Conservation (phyloP, 495 filamentous ascomycete genomes). For the Talaromyces thailandensis region DNA sequence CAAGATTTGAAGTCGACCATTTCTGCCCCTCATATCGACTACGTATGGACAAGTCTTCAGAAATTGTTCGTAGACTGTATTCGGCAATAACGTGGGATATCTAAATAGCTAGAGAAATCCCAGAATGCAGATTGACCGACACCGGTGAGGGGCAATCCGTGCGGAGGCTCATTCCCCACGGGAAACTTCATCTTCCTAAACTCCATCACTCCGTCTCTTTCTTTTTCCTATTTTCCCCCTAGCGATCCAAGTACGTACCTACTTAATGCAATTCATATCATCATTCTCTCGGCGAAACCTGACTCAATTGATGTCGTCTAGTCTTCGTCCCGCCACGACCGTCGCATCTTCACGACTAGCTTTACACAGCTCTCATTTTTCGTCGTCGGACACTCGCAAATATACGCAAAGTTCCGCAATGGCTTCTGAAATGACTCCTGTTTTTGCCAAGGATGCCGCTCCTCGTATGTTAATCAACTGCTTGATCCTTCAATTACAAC, state of each 20-base stretch:
- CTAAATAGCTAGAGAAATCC: neutral
- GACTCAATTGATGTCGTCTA: constrained; percentile 14
- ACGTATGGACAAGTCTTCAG: neutral
- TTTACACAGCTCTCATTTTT: constrained; percentile 2
- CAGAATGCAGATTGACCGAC: neutral
- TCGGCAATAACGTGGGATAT: neutral
- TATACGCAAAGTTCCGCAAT: constrained; percentile 17
- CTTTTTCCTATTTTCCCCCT: neutral
- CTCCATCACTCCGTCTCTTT: neutral
- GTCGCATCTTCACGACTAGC: neutral
- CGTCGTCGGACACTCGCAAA: constrained; percentile 6
- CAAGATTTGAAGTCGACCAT: neutral
- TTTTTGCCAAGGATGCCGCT: constrained; percentile 37
- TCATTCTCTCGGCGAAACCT: neutral
- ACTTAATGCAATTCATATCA: neutral
- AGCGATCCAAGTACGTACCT: neutral
- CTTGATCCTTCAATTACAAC: neutral
- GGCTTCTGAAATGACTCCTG: constrained; percentile 25
- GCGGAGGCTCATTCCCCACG: constrained; percentile 1
- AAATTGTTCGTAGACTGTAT: neutral
- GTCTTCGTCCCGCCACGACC: constrained; percentile 9
- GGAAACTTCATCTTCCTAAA: neutral
- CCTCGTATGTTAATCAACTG: constrained; percentile 26
- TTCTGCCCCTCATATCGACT: neutral
- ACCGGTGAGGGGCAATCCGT: neutral